Conservation (phyloP, 140 eudicot species). For the Stevia rebaudiana region DNA sequence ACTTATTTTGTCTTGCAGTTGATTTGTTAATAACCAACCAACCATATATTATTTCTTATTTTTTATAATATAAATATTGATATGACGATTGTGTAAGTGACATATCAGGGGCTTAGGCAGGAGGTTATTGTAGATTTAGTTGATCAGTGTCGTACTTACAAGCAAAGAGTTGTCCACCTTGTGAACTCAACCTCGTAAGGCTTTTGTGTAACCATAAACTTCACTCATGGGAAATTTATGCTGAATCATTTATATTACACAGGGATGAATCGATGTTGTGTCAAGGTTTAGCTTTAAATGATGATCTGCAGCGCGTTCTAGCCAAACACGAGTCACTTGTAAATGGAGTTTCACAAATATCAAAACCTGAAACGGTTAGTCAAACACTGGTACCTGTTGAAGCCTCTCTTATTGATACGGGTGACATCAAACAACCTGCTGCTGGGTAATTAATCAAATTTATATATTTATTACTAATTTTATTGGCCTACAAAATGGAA, state of each 20-base stretch:
- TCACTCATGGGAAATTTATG: background rate
- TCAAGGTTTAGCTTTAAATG: constrained; percentile 83
- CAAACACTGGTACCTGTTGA: constrained; percentile 46
- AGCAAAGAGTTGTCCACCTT: constrained; percentile 91
- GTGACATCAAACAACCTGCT: constrained; percentile 43
- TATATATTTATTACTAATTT: background rate
- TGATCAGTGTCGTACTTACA: constrained; percentile 87
- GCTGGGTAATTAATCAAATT: constrained; percentile 34
- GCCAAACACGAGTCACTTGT: constrained; percentile 69
- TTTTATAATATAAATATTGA: background rate
- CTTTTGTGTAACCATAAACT: constrained; percentile 29
- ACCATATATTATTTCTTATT: constrained; percentile 4
- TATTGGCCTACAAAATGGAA: constrained; percentile 11
- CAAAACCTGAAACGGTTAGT: constrained; percentile 41
- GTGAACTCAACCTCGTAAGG: constrained; percentile 99
- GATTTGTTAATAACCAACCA: background rate
- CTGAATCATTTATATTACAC: background rate
- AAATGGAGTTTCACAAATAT: constrained; percentile 35
- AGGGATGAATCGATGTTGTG: constrained; percentile 83
- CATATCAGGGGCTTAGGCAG: constrained; percentile 65
- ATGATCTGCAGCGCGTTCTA: constrained; percentile 70
- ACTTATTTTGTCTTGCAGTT: background rate
- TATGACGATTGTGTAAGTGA: background rate
- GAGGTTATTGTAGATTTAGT: constrained; percentile 95
- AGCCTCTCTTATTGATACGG: constrained; percentile 70